phyloP scores from a whole-genome alignment of 805 yeast species.

The Candida ascalaphidarum region DNA sequence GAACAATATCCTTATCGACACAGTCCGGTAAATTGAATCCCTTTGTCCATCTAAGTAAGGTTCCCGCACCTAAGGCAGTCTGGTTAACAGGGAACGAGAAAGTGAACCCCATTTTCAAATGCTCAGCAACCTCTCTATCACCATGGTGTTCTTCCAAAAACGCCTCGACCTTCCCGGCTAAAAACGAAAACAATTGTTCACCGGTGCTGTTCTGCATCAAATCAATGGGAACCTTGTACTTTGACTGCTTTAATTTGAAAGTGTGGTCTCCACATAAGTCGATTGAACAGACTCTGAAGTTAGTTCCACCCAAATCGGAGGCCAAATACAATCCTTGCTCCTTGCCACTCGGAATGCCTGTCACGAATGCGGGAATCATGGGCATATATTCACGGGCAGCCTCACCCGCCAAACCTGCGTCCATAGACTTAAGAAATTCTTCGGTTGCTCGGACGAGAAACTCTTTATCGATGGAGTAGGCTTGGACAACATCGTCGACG shows the following conservation, averaged over 20 bases:
- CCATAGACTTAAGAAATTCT: conserved; percentile 53
- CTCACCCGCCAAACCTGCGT: conserved; percentile 44
- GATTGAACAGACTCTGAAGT: conserved; percentile 90
- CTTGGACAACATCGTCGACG: conserved; percentile 27
- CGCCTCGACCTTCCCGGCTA: conserved; percentile 60
- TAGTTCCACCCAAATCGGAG: conserved; percentile 94
- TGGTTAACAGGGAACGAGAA: conserved; percentile 92
- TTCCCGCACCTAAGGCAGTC: conserved; percentile 70
- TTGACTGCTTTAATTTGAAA: conserved; percentile 67
- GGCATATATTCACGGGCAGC: conserved; percentile 43
- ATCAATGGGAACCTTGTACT: conserved; percentile 71
- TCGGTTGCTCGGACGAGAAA: conserved; percentile 40
- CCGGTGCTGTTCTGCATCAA: conserved; percentile 58
- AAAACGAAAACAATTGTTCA: conserved; percentile 60
- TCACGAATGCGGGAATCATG: conserved; percentile 91
- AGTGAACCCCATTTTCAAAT: conserved; percentile 80
- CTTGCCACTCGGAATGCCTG: conserved; percentile 75
- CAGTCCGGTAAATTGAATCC: conserved; percentile 85
- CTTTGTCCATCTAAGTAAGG: conserved; percentile 90
- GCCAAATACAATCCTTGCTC: conserved; percentile 82
- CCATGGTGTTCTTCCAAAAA: conserved; percentile 65
- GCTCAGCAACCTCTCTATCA: conserved; percentile 20
- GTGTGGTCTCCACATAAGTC: conserved; percentile 68
- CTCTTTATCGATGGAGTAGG: conserved; percentile 34
- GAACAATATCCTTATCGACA: conserved; percentile 77